Evolutionary conservation across 2,329 filamentous ascomycete genomes (phyloP), one percentile per base, ranked within the genome.

Genomic region (Trichothecium roseum): DNA sequence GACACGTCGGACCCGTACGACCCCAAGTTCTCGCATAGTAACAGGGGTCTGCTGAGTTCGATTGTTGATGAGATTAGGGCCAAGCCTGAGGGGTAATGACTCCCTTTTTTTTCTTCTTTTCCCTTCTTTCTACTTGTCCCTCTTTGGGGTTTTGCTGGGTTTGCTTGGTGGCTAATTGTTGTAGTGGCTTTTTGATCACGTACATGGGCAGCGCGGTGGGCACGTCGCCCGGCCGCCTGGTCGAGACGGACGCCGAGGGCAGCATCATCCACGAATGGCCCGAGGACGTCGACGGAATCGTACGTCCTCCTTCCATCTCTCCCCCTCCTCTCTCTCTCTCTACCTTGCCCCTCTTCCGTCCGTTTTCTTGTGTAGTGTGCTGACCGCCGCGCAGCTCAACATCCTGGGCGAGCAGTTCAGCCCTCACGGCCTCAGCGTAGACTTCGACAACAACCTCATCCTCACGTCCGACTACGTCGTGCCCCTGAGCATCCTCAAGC

Each of bases 181-280:
- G 4, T 26, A 59, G 57, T 28, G 70, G 72, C 1, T 76, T 75
- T 55, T 73, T 72, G 49, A 71, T 76, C 45, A n/a, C n/a, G n/a
- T n/a, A n/a, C n/a, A n/a, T 76, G 72, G 71, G 72, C 13, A 73
- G 63, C 40, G 72, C 73, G 5, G 58, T 68, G 0, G 73, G 74
- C 13, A 76, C 70, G 8, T 65, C 66, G 0, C 73, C 72, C 0
- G 74, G 74, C 5, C 70, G 72, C 24, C 63, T 79, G 1, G 60
- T 78, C 29, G 74, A 79, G 58, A 78, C 72, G 0, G 69, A 78
- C 43, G 64, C 61, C 26, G 47, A 68, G 30, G 72, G 71, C 43
- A 66, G 77, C 53, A 76, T 78, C 49, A 73, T 78, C 42, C 68
- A 72, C 47, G 68, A 78, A 51, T 77, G 68, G 64, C 74, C 74